These are phyloP conservation scores for Lolium multiflorum DNA, from an alignment of 176 grass and related monocot species.

Conservation along the genomic window DNA sequence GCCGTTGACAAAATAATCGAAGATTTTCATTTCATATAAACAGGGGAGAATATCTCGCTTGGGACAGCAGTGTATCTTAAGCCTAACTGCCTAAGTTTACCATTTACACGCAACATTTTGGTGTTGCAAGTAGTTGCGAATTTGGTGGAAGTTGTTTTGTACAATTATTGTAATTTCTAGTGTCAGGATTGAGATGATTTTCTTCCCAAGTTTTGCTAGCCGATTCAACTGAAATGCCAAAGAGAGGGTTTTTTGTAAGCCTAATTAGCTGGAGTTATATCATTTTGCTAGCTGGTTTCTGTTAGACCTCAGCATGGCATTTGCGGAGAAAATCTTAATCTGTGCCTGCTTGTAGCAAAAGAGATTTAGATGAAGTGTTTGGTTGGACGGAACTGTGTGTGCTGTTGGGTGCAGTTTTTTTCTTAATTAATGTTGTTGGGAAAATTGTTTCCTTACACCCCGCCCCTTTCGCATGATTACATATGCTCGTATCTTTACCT, in stretches of 20 bases:
- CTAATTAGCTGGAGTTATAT: background rate
- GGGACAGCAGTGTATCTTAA: constrained; percentile 29
- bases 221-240: background rate
- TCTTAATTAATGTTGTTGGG: background rate
- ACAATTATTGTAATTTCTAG: constrained; percentile 17
- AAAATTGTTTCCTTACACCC: background rate
- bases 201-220: background rate
- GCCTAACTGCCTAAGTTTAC: constrained; percentile 7
- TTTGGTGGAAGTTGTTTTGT: constrained; percentile 38
- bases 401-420: background rate
- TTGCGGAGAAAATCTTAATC: background rate
- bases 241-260: background rate
- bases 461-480: background rate
- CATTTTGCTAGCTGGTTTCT: background rate
- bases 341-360: background rate
- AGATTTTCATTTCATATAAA: constrained; percentile 47
- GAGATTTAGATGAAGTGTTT: background rate
- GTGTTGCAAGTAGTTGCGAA: constrained; percentile 29
- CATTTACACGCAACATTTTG: background rate
- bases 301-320: background rate
- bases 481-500: constrained; percentile 9
- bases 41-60: background rate
- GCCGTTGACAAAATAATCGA: constrained; percentile 38
- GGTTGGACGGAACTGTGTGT: background rate
- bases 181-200: constrained; percentile 7